Evolutionary conservation across 768 basidiomycete genomes (phyloP).

Genomic region (Kwoniella mangroviensis): DNA sequence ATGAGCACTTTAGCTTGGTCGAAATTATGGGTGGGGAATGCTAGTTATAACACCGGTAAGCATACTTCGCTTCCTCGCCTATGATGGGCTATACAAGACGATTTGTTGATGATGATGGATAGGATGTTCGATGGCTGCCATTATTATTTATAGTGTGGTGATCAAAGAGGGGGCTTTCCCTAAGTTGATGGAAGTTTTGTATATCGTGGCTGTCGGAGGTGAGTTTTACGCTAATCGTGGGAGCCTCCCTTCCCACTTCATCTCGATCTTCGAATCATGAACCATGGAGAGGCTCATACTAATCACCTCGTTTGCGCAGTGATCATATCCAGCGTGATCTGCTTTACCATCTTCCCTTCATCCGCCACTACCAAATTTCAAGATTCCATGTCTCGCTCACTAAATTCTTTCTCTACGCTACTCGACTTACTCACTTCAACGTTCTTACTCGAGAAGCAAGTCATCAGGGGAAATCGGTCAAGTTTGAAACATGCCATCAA

Average conservation of each 20-base stretch:
- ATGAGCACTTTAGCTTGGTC: slow-evolving; percentile 85
- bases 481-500: slow-evolving; percentile 76
- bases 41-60: slow-evolving; percentile 83
- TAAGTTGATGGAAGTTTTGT: slow-evolving; percentile 73
- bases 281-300: no score
- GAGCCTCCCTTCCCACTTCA: neutral
- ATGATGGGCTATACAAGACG: neutral
- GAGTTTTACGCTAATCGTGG: neutral
- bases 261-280: no score
- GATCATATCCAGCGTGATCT: slow-evolving; percentile 78
- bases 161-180: slow-evolving; percentile 86
- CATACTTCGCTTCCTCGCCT: neutral
- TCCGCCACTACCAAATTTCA: slow-evolving; percentile 83
- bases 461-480: slow-evolving; percentile 29
- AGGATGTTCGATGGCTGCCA: slow-evolving; percentile 60
- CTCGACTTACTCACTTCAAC: slow-evolving; percentile 78
- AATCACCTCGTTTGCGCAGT: slow-evolving; percentile 50
- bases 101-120: neutral
- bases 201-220: slow-evolving; percentile 75
- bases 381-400: slow-evolving; percentile 71
- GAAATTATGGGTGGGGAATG: slow-evolving; percentile 88
- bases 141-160: slow-evolving; percentile 79
- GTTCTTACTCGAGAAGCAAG: slow-evolving; percentile 72
- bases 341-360: slow-evolving; percentile 80
- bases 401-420: slow-evolving; percentile 87